These are phyloP conservation scores for Pseudogymnoascus sp. DNA, from an alignment of 2,329 filamentous ascomycete genomes.

Conservation along the genomic window DNA sequence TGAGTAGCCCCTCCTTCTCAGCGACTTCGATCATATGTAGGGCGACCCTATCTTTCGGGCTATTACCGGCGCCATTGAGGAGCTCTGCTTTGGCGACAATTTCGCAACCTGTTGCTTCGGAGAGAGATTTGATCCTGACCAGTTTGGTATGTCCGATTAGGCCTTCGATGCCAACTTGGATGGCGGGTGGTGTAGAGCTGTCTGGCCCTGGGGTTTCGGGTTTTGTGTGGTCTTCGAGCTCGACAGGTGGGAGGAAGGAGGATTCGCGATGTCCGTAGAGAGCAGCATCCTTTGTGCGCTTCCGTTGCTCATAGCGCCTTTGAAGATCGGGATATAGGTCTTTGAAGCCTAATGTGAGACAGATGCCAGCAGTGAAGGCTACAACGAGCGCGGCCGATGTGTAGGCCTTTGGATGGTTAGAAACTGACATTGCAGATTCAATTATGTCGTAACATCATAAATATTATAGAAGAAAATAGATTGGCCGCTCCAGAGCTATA, in stretches of 20 bases:
- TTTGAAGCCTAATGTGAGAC: constrained; percentile 70
- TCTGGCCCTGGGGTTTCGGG: constrained; percentile 20
- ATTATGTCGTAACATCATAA: constrained; percentile 12
- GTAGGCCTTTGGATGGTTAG: constrained; percentile 54
- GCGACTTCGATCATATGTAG: constrained; percentile 80
- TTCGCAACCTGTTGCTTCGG: constrained; percentile 75
- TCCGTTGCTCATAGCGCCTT: constrained; percentile 47
- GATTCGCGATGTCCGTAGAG: constrained; percentile 12
- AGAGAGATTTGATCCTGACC: constrained; percentile 76
- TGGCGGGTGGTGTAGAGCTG: constrained; percentile 25
- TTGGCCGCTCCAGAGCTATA: neutral
- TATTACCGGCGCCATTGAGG: constrained; percentile 87
- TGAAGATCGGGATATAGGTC: constrained; percentile 72
- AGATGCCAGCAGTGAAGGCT: constrained; percentile 70
- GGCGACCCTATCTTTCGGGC: constrained; percentile 91
- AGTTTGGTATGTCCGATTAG: constrained; percentile 92
- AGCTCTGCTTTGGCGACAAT: constrained; percentile 96
- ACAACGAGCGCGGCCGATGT: constrained; percentile 58
- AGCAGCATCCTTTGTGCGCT: constrained; percentile 21
- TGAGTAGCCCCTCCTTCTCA: constrained; percentile 67
- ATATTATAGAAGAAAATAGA: constrained; percentile 8
- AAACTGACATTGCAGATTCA: constrained; percentile 45
- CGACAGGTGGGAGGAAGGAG: constrained; percentile 33
- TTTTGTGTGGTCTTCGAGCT: constrained; percentile 49
- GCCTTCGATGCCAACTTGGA: constrained; percentile 76